Percentiles rank a stretch among this genome's conserved stretches.
These are phyloP conservation scores for Trichoderma asperelloides DNA, from an alignment of 495 filamentous ascomycete genomes.

Conservation along the genomic window DNA sequence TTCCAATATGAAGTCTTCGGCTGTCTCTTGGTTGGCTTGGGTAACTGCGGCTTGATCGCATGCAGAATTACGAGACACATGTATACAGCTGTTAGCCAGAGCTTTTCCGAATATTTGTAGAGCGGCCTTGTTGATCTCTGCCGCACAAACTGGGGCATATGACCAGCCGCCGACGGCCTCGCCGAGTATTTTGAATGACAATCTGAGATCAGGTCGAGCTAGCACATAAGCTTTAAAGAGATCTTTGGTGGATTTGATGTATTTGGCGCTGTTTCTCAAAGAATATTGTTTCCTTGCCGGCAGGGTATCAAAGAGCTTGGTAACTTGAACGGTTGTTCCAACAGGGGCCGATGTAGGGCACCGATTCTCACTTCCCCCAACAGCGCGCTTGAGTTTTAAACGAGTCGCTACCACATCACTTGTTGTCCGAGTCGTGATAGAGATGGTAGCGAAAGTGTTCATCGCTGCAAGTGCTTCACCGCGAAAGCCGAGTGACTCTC, in stretches of 20 bases:
- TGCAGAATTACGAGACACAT: slow-evolving; percentile 9
- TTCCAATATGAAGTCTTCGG: slow-evolving; percentile 28
- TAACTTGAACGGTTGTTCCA: slow-evolving; percentile 69
- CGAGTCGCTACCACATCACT: slow-evolving; percentile 53
- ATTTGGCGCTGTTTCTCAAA: slow-evolving; percentile 53
- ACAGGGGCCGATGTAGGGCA: slow-evolving; percentile 53
- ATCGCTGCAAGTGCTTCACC: slow-evolving; percentile 79
- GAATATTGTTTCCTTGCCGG: slow-evolving; percentile 67
- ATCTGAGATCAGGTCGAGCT: slow-evolving; percentile 51
- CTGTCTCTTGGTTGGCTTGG: not conserved
- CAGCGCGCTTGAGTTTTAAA: slow-evolving; percentile 25
- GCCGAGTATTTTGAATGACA: slow-evolving; percentile 62
- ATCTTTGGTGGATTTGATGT: slow-evolving; percentile 53
- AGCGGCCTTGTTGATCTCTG: slow-evolving; percentile 54
- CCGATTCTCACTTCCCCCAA: slow-evolving; percentile 31
- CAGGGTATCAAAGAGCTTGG: slow-evolving; percentile 55
- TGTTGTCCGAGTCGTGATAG: slow-evolving; percentile 63
- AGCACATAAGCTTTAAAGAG: slow-evolving; percentile 69
- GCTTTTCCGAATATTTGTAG: slow-evolving; percentile 63
- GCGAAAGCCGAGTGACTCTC: slow-evolving; percentile 72
- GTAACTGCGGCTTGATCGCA: not conserved
- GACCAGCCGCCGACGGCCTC: slow-evolving; percentile 56
- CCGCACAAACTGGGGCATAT: slow-evolving; percentile 54
- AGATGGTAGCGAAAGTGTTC: slow-evolving; percentile 51
- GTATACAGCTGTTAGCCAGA: slow-evolving; percentile 40